Evolutionary conservation across 768 basidiomycete genomes (phyloP).

Genomic region (Cubamyces sp.): DNA sequence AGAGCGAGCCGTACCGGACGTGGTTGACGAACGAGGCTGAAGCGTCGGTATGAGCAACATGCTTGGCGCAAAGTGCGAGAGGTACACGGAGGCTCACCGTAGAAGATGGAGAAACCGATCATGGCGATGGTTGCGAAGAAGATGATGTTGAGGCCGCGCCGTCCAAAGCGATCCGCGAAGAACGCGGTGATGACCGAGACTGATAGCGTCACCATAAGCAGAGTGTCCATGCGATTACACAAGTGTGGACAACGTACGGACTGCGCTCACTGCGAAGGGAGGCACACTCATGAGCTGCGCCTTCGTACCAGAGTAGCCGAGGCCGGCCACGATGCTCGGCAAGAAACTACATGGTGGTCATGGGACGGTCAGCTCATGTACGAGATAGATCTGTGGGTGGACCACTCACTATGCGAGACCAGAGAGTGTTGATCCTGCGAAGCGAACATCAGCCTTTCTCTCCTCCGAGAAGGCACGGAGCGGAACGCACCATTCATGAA

Average conservation of each 20-base stretch:
- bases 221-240: not conserved
- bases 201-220: constrained; percentile 18
- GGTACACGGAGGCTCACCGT: constrained; percentile 42
- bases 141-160: constrained; percentile 52
- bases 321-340: constrained; percentile 33
- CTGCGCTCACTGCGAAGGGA: constrained; percentile 37
- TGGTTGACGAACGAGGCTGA: constrained; percentile 39
- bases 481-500: constrained; percentile 57
- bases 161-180: constrained; percentile 56
- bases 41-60: not conserved
- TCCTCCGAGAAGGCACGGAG: not conserved
- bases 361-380: not conserved
- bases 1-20: constrained; percentile 58
- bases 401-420: constrained; percentile 33
- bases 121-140: constrained; percentile 47
- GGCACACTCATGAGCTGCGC: constrained; percentile 40
- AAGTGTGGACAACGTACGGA: constrained; percentile 21
- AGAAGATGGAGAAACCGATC: constrained; percentile 60
- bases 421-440: constrained; percentile 24
- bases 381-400: not conserved
- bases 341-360: constrained; percentile 23
- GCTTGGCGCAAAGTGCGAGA: no score
- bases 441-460: not conserved
- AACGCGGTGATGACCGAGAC: constrained; percentile 47
- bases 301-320: constrained; percentile 34